Evolutionary conservation across 1,284 basidiomycete genomes (phyloP), one percentile per base, ranked within the genome.

Genomic region (Porogramme epimiltina): DNA sequence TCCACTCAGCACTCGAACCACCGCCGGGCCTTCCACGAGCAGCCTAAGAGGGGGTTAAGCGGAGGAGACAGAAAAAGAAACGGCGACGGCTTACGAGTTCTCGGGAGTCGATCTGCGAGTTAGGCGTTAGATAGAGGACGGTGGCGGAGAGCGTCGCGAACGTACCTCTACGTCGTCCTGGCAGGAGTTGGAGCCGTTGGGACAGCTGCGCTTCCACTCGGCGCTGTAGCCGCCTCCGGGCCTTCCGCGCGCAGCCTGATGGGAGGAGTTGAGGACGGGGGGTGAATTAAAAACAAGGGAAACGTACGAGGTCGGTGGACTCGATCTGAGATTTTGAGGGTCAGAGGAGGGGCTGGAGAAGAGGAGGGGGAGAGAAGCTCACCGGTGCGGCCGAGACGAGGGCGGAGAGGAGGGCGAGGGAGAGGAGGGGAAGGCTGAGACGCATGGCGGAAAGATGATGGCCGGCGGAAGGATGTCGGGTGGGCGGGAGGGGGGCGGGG

Each of bases 351-450:
- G n/a, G 26, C 19, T 8, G 4, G 18, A 28, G 16, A 13, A 36
- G 19, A 22, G 10, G n/a, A n/a, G n/a, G n/a, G n/a, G 40, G 38
- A 20, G 26, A 31, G 26, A 19, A 40, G 55, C 59, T 53, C 26
- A 69, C 68, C 19, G 68, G 68, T 13, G 59, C 59, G 26, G 67
- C 68, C 13, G 55, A 52, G 50, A 52, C 59, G 42, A 68, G 28
- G 42, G 54, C 43, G 22, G 56, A 52, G 55, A 69, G 55, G 42
- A 65, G 20, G 51, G 63, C 56, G 54, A 67, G 26, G 48, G 63
- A 37, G 56, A 67, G 48, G 44, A 59, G 26, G 42, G 63, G 56
- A 51, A 56, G 53, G 47, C 45, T 54, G 37, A 57, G 26, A 36
- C 62, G 62, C 66, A 66, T 70, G 59, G 42, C 54, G 34, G 34